Percentiles rank a stretch among this genome's conserved stretches.
Conservation (phyloP, 192 early-diverging fungal genomes). For the Lunasporangiospora selenospora region DNA sequence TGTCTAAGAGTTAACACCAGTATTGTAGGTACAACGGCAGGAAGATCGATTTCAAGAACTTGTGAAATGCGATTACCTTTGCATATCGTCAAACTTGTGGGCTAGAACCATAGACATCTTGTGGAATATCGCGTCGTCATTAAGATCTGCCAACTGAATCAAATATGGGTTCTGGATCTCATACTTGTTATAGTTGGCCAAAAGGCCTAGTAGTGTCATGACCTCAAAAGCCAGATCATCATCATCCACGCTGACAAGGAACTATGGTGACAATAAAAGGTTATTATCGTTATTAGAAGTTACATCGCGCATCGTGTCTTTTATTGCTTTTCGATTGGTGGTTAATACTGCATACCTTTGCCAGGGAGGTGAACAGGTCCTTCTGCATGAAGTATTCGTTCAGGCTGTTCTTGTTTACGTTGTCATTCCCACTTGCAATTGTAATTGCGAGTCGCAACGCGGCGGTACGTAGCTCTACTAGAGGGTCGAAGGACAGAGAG, state of each 20-base stretch:
- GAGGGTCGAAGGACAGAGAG: too few species aligned
- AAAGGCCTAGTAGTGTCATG: slow-evolving; percentile 52
- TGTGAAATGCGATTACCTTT: slow-evolving; percentile 39
- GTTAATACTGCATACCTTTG: slow-evolving; percentile 34
- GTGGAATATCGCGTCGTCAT: slow-evolving; percentile 37
- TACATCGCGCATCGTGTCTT: background rate
- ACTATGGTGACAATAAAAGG: slow-evolving; percentile 8
- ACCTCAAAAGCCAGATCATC: slow-evolving; percentile 46
- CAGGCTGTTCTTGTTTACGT: slow-evolving; percentile 65
- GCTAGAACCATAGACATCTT: slow-evolving; percentile 31
- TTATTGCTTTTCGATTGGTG: background rate
- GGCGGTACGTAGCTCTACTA: slow-evolving; percentile 36
- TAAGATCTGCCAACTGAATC: slow-evolving; percentile 29
- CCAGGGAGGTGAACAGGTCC: slow-evolving; percentile 50
- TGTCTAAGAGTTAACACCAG: background rate
- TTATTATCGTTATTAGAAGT: background rate
- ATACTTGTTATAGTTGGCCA: slow-evolving; percentile 66
- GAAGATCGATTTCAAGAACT: too few species aligned
- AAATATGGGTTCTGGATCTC: slow-evolving; percentile 59
- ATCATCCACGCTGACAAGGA: slow-evolving; percentile 47
- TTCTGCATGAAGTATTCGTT: slow-evolving; percentile 66
- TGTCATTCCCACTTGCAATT: slow-evolving; percentile 57
- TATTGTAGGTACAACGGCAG: too few species aligned
- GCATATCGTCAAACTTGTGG: slow-evolving; percentile 23
- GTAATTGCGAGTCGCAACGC: slow-evolving; percentile 51